Base-by-base conservation (phyloP, 2,329 filamentous ascomycete species). In the Tolypocladium album region DNA sequence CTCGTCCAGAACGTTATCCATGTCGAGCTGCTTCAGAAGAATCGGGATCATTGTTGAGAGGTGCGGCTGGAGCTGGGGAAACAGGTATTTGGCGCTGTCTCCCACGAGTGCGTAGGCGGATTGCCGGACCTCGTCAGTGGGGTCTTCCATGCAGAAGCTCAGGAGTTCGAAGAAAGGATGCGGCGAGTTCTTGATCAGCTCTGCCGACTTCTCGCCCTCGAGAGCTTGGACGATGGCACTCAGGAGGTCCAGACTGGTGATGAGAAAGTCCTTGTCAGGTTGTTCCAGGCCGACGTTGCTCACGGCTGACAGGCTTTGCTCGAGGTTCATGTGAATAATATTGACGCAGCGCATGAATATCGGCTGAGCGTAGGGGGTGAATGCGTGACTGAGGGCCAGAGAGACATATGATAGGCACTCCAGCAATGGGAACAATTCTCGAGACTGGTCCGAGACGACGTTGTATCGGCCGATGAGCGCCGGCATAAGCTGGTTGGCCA, bases 331-430 rank as follows among this genome's bases (percentile, higher is more conserved):
- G 70, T 95, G 92, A 66, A 99, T 94, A 67, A 99, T 92, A 73
- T 87, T 88, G 70, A 93, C 87, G 71, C 93, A 97, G 64, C 94
- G 85, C 59, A 82, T 79, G 76, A 97, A 99, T 59, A 99, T 91
- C 7, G 91, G 88, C 61, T 85, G 80, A 0, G 94, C 90, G 69
- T 92, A 99, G 6, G 89, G 90, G 5, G 90, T 82, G 70, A 99
- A 99, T 1, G 83, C 81, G 65, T 88, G 82, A 39, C 89, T 89
- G 50, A 99, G 85, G 3, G 94, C 91, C 68, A 90, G 88, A 57
- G 92, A 89, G 50, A 99, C 89, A 69, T 96, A 99, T 0, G 94
- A 96, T 52, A 99, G 82, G 70, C 94, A 99, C 74, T 97, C 94
- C n/a, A 97, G 81, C 56, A 99, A 78, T 1, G 94, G 92, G 72